Evolutionary conservation across 495 filamentous ascomycete genomes (phyloP).

Genomic region (Sordaria brevicollis): DNA sequence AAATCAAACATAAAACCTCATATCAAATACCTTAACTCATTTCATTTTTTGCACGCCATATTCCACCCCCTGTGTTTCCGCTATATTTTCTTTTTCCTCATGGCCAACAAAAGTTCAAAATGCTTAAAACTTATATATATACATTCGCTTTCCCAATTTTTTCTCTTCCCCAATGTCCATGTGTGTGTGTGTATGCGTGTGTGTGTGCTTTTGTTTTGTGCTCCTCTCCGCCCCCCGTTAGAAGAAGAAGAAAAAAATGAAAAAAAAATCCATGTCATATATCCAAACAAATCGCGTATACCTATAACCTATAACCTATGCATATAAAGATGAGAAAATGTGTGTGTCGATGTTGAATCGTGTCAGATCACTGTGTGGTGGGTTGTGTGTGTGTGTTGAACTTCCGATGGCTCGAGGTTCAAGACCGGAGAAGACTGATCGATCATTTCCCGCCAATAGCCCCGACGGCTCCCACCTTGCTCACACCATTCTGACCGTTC

Average conservation of each 20-base stretch:
- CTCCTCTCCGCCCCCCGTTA: too few species aligned
- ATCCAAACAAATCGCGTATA: neutral
- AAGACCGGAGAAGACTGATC: too few species aligned
- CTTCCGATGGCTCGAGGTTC: too few species aligned
- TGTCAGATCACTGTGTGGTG: neutral
- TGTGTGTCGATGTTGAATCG: neutral
- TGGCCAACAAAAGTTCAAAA: too few species aligned
- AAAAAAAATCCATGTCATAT: neutral
- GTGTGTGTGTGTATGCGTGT: too few species aligned
- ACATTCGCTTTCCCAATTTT: neutral
- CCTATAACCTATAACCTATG: too few species aligned
- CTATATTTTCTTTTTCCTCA: too few species aligned
- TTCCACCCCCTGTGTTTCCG: too few species aligned
- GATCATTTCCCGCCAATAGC: neutral
- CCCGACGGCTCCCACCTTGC: neutral
- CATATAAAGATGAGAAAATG: neutral
- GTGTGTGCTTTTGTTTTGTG: neutral
- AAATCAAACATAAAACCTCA: too few species aligned
- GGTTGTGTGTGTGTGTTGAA: neutral
- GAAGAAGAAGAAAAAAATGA: neutral
- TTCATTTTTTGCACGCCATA: too few species aligned
- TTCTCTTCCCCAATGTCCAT: neutral
- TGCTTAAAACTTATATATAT: too few species aligned
- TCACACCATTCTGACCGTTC: neutral
- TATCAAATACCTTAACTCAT: too few species aligned